phyloP scores from a whole-genome alignment of 768 basidiomycete species.

The Agrocybe praecox region DNA sequence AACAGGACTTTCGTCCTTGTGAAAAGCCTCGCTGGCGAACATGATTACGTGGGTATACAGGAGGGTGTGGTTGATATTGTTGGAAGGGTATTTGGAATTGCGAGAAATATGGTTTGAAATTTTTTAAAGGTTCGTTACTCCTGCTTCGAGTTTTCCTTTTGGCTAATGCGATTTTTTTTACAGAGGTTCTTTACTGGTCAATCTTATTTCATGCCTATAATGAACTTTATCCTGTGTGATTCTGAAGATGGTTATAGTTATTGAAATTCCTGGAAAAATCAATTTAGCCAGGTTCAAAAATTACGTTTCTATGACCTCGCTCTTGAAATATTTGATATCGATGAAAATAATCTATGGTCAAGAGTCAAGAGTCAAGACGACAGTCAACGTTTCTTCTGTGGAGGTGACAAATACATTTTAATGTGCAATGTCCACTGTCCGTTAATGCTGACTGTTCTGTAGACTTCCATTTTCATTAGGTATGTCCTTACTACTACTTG shows the following conservation, averaged over 20 bases:
- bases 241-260: too few species aligned
- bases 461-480: too few species aligned
- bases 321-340: too few species aligned
- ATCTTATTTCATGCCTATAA: background rate
- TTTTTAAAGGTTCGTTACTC: background rate
- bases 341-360: too few species aligned
- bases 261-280: too few species aligned
- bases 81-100: background rate
- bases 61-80: background rate
- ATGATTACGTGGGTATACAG: background rate
- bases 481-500: too few species aligned
- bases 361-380: background rate
- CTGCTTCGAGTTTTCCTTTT: background rate
- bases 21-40: background rate
- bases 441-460: too few species aligned
- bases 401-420: background rate
- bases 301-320: too few species aligned
- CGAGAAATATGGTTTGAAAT: background rate
- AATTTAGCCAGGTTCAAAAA: too few species aligned
- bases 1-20: background rate
- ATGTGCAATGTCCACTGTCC: too few species aligned
- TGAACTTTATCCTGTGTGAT: background rate
- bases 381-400: background rate
- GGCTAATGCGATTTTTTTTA: background rate
- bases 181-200: background rate